A percentile compares a stretch with the other conserved stretches of the same genome.
Evolutionary conservation across 1,284 basidiomycete genomes (phyloP).

Genomic region (Pterulicium gracile): DNA sequence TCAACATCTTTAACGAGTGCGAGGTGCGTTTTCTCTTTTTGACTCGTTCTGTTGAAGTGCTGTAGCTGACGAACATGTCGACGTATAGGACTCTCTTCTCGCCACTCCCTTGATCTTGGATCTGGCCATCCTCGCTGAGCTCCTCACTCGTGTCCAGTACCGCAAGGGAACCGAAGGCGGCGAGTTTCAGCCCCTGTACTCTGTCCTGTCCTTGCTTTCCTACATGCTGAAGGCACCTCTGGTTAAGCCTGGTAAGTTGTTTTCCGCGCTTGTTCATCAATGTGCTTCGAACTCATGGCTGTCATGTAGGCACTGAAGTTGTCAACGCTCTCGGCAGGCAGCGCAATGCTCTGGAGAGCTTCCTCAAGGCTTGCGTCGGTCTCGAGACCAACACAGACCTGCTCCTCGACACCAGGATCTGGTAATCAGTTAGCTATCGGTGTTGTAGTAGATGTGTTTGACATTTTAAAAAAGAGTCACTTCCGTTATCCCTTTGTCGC

Average conservation of each 20-base stretch:
- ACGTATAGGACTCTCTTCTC: constrained; percentile 92
- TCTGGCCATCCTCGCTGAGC: constrained; percentile 87
- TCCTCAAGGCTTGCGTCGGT: constrained; percentile 88
- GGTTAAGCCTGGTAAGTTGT: constrained; percentile 79
- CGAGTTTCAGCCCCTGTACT: constrained; percentile 77
- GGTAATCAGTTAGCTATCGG: too few relatives aligned
- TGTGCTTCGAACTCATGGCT: background rate
- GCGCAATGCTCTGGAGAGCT: constrained; percentile 87
- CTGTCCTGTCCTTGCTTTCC: constrained; percentile 79
- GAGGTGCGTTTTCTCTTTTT: constrained; percentile 38
- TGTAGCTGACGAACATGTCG: constrained; percentile 11
- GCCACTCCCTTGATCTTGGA: constrained; percentile 96
- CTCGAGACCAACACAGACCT: constrained; percentile 77
- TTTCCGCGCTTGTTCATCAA: background rate
- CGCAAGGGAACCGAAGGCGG: constrained; percentile 35
- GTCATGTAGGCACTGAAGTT: constrained; percentile 64
- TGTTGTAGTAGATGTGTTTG: too few relatives aligned
- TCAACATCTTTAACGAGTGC: constrained; percentile 96
- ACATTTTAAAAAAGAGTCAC: too few relatives aligned
- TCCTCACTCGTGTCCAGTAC: constrained; percentile 90
- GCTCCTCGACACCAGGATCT: constrained; percentile 78
- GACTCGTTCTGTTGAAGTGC: background rate
- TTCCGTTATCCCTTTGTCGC: too few relatives aligned
- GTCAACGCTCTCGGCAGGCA: constrained; percentile 95
- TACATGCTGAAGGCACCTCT: constrained; percentile 98